Base-by-base conservation (phyloP, 352 stramenopile species). In the Phytophthora citrophthora region DNA sequence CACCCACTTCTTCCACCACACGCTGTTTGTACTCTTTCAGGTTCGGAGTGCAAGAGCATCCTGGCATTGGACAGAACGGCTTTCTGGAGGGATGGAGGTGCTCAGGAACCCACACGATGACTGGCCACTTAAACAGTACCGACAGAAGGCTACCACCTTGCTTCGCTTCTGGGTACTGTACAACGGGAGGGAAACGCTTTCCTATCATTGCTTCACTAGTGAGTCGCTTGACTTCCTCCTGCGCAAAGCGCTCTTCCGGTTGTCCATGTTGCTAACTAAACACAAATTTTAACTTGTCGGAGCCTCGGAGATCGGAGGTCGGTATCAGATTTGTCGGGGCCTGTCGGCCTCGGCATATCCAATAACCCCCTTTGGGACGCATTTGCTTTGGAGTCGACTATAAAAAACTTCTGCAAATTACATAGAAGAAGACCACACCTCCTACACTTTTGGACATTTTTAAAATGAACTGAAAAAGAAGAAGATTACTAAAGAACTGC, bases 1-100 rank as follows among this genome's bases (percentile, higher is more conserved):
- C 26, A 9, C 54, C 44, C 2, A 54, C 32, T 0, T 56, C 46
- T 9, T 64, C 26, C 6, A 52, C 36, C 1, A 45, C 18, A 5
- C 55, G 46, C 7, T 64, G 46, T 9, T 47, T 52, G 46, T 64
- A 56, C 12, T 64, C 46, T 11, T 64, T 64, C 15, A 61, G 4
- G 9, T 40, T 26, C 4, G 41, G 39, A 8, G 52, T 44, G 34
- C 40, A 59, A 0, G 50, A 18, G 5, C 31, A 54, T 3, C 29
- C 46, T 1, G 26, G 1, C 6, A 41, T 27, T 16, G 20, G 2
- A 26, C 46, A 53, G 7, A 20, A 29, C 0, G 46, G 29, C 26
- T 53, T 53, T 10, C 3, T 12, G 0, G 15, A 38, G 4, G 15
- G 13, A 13, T 52, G 12, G 2, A 26, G 26, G 12, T 9, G 13